Evolutionary conservation across 108 stramenopile species (phyloP), one percentile per base, ranked within the genome.

Genomic region (Fragilaria crotonensis): DNA sequence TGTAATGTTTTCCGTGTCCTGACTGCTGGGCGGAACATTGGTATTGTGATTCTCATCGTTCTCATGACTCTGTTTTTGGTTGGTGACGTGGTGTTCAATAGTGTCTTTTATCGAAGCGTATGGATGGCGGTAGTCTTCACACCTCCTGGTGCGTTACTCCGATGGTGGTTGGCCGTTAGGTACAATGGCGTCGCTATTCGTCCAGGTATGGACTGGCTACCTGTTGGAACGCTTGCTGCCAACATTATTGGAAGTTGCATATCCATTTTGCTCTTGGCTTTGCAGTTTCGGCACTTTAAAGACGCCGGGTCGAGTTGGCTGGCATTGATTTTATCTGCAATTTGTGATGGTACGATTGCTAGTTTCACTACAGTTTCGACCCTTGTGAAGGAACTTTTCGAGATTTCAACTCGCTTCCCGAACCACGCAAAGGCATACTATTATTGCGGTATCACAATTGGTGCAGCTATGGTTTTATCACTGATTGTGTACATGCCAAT

Each of bases 311-410:
- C 29, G 25, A 28, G 11, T 17, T 64, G 63, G 66, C 22, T 23
- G 7, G 26, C 36, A 4, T 45, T 59, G 22, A 5, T 71, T 20
- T 27, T 72, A 18, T 52, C 59, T 20, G 68, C 61, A 21, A 18
- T 85, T 9, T 54, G 61, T 26, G 68, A 58, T 9, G 89, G 89
- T 19, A 71, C 85, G 53, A 79, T 81, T 30, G 89, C 85, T 14
- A 81, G 80, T 61, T 54, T 90, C 25, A 83, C 83, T 17, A 87
- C 89, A 5, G 85, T 90, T 2, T 90, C 89, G 7, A 73, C 89
- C 11, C 55, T 85, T 30, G 80, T 72, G 18, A 83, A 83, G 28
- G 89, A 90, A 57, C 63, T 72, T 25, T 75, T 75, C 9, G 57
- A 57, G 11, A 48, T 90, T 20, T 17, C 52, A 21, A 68, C 60